A percentile compares a stretch with the other conserved stretches of the same genome.
These are phyloP conservation scores for Nepenthes gracilis DNA, from an alignment of 148 eudicot species.

Conservation along the genomic window DNA sequence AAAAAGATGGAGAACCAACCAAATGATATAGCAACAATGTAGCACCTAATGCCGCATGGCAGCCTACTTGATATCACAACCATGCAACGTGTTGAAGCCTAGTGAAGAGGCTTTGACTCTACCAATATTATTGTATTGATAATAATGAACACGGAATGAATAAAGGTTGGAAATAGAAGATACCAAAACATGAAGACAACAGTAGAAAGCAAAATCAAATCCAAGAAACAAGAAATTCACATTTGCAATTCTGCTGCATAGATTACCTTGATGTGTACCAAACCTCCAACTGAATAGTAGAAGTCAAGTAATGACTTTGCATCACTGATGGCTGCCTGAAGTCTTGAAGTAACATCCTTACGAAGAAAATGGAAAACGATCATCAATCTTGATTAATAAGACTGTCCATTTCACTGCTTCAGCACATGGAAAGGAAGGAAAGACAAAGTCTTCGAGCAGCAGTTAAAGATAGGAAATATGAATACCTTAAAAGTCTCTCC, in stretches of 20 bases:
- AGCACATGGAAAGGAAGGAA: slow-evolving; percentile 2
- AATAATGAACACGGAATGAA: too few relatives aligned
- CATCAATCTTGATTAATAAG: neutral
- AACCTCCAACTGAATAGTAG: slow-evolving; percentile 66
- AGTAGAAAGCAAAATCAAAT: too few relatives aligned
- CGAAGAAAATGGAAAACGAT: slow-evolving; percentile 2
- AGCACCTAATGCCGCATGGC: too few relatives aligned
- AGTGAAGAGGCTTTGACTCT: too few relatives aligned
- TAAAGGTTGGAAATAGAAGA: too few relatives aligned
- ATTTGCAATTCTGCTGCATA: neutral
- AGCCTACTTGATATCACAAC: too few relatives aligned
- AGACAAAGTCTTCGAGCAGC: neutral
- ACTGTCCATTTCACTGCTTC: neutral
- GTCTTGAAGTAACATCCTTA: slow-evolving; percentile 50
- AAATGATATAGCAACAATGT: too few relatives aligned
- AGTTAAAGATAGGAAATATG: neutral
- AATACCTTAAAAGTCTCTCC: slow-evolving; percentile 42
- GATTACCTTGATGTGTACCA: slow-evolving; percentile 63
- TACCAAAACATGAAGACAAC: too few relatives aligned
- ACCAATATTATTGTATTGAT: too few relatives aligned
- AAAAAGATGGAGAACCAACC: neutral
- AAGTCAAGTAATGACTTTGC: slow-evolving; percentile 60
- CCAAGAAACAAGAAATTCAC: too few relatives aligned
- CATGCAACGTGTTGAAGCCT: too few relatives aligned
- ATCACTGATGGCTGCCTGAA: slow-evolving; percentile 39